Evolutionary conservation across 2,329 filamentous ascomycete species (phyloP), one percentile per base, ranked within the genome.

Genomic region (Mollisia scopiformis): DNA sequence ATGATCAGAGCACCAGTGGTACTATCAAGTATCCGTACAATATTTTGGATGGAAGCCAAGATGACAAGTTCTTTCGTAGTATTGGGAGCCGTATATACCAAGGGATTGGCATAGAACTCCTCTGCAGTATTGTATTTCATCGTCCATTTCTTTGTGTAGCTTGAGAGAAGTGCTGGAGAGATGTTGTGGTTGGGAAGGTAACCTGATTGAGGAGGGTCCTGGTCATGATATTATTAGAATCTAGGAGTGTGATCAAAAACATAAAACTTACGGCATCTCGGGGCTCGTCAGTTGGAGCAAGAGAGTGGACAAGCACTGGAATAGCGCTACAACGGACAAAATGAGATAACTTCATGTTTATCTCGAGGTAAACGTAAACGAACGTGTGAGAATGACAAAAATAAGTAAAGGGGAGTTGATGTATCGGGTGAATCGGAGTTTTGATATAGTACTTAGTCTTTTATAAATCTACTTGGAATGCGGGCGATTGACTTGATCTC

Each of bases 131-230:
- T 54, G 28, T 37, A 37, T 27, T 37, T 37, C 31, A 21, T 54
- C 3, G 11, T 10, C n/a, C 19, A 54, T 13, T 37, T 33, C 11
- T 37, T 37, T 16, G 33, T 37, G n/a, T 37, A 37, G 14, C 25
- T 39, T n/a, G 31, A 3, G 30, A 54, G 30, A 10, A 19, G 8
- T n/a, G 25, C n/a, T 10, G 31, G 51, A 39, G 30, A 30, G 27
- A 54, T 21, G 23, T 54, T 54, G 31, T 54, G 51, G 27, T 54
- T 54, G 13, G 31, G 51, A 8, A 54, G 33, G 31, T 54, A 46
- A 21, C 41, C 41, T 55, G 23, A 55, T 31, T 55, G 37, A 43
- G 53, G 35, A 31, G 53, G 53, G 27, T 55, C 11, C 30, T 16
- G 39, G n/a, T 37, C 4, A 13, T 16, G 30, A 10, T 33, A n/a